Base-by-base conservation (phyloP, 169 alveolate species). In the Perkinsus chesapeaki region DNA sequence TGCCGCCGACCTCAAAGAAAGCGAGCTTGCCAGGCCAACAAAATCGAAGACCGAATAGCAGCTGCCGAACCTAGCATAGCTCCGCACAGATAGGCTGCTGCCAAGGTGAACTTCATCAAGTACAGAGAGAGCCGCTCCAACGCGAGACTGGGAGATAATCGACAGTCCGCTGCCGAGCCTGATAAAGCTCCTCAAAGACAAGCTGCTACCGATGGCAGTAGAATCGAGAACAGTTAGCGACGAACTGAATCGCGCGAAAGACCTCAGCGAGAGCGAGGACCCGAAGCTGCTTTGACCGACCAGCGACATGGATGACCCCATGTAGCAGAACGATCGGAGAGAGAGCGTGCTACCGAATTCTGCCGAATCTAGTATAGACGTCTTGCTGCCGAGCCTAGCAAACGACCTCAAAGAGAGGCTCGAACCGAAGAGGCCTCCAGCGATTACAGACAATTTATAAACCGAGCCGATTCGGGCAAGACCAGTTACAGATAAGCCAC, bases 321-420 rank as follows among this genome's bases (percentile, higher is more conserved):
- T 23, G 47, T 38, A 5, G 23, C 39, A 91, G 92, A 38, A 91
- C 16, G 39, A 39, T 27, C 39, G 72, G 72, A 91, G 72, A 38
- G 92, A 91, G 73, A 31, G 31, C 72, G 60, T 16, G 37, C 92
- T 91, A 31, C 92, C 92, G 73, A 91, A 37, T 10, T 39, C 39
- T 27, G 39, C 20, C 48, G 39, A 47, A 31, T 60, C 92, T 48
- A 38, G 39, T n/a, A 47, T 91, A 31, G 60, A 37, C 43, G 39
- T 38, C 92, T 39, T 39, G 93, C 31, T 43, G 90, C 93, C 90
- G 39, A 92, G 91, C 91, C 95, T 38, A 38, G 93, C 34, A 39
- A 90, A 10, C 39, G 60, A 48, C 39, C 73, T 34, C 73, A 82
- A 7, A 3, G 92, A 48, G 91, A 43, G 39, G 38, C 39, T 0